phyloP scores from a whole-genome alignment of 1,284 basidiomycete species.

The Schizopora paradoxa region DNA sequence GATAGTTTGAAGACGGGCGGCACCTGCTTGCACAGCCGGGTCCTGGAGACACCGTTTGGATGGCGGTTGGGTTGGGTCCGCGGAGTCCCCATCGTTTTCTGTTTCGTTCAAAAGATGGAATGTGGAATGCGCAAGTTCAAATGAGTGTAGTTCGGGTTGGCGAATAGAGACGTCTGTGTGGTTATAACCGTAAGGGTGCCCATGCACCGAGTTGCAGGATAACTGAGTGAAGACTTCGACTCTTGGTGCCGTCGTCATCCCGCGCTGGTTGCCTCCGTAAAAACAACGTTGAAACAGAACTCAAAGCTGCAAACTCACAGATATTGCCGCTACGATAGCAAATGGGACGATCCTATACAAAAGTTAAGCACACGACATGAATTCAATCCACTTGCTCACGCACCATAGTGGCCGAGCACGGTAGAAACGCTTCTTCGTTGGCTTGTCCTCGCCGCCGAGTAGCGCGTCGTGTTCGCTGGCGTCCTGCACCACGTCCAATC shows the following conservation, averaged over 20 bases:
- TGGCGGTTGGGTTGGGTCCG: conserved; percentile 44
- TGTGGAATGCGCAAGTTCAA: conserved; percentile 6
- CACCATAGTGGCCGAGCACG: conserved; percentile 61
- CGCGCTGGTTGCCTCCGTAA: conserved; percentile 43
- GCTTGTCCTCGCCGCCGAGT: conserved; percentile 20
- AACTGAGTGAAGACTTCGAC: conserved; percentile 76
- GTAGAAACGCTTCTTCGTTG: conserved; percentile 56
- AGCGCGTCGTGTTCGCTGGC: conserved; percentile 29
- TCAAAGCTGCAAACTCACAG: conserved; percentile 38
- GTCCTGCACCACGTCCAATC: neutral
- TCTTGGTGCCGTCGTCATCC: conserved; percentile 72
- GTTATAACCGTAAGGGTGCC: conserved; percentile 31
- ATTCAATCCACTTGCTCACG: conserved; percentile 7
- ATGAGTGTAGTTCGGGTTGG: conserved; percentile 16
- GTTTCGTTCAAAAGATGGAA: conserved; percentile 20
- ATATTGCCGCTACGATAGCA: conserved; percentile 56
- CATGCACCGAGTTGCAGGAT: conserved; percentile 55
- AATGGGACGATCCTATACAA: conserved; percentile 65
- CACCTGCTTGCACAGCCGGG: conserved; percentile 59
- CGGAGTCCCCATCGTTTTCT: conserved; percentile 14
- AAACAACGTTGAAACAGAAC: conserved; percentile 1
- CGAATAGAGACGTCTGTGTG: conserved; percentile 31
- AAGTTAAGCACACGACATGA: conserved; percentile 17
- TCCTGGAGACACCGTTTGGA: conserved; percentile 52
- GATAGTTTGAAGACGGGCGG: conserved; percentile 63